Conservation (phyloP, 2,329 filamentous ascomycete species). For the Cryphonectria carpinicola region DNA sequence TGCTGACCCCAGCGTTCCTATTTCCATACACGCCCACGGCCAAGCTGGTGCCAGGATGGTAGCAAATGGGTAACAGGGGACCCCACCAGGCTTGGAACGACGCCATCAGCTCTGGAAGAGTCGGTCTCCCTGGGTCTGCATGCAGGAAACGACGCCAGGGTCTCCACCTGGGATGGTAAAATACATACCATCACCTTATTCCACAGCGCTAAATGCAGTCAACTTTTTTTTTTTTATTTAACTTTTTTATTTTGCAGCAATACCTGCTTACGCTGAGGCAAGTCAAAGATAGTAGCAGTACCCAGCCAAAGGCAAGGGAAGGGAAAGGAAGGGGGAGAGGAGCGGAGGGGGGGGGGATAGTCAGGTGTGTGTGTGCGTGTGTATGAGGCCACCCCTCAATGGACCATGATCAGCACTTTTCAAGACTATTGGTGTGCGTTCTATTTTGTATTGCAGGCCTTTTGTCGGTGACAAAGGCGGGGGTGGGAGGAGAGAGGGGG, state of each 20-base stretch:
- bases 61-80: slow-evolving; percentile 1
- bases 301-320: neutral
- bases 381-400: neutral
- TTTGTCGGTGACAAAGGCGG: neutral
- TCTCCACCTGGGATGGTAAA: slow-evolving; percentile 14
- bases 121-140: slow-evolving; percentile 20
- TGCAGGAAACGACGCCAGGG: slow-evolving; percentile 21
- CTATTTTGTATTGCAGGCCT: neutral
- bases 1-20: slow-evolving; percentile 8
- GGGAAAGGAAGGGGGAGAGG: neutral
- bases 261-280: neutral
- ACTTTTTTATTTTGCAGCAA: neutral
- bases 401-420: neutral
- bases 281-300: neutral
- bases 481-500: too few species aligned
- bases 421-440: slow-evolving; percentile 2
- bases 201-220: slow-evolving; percentile 4
- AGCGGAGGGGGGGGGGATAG: neutral
- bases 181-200: slow-evolving; percentile 3
- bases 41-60: slow-evolving; percentile 6
- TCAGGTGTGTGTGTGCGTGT: neutral
- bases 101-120: neutral
- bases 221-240: neutral
- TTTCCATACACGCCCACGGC: slow-evolving; percentile 11
- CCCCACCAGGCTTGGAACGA: slow-evolving; percentile 6